These are phyloP conservation scores for Xylariaceae sp. DNA, from an alignment of 2,329 filamentous ascomycete species.

Conservation along the genomic window DNA sequence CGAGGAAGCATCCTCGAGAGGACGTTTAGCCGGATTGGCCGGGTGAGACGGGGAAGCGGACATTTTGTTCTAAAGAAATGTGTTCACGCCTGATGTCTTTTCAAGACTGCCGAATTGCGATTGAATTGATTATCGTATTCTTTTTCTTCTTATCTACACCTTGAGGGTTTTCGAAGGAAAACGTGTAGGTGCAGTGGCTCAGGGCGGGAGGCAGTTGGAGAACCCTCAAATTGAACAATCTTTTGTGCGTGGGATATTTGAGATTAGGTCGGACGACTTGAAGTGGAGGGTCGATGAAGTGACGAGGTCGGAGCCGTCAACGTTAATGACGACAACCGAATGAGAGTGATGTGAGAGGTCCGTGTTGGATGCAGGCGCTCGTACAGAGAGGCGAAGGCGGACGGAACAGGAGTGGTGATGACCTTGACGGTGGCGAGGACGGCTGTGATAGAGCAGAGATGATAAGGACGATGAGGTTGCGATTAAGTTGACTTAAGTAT, in stretches of 20 bases:
- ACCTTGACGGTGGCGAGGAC: slow-evolving; percentile 19
- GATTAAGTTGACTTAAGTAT: slow-evolving; percentile 36
- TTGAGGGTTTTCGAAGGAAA: slow-evolving; percentile 84
- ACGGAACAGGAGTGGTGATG: slow-evolving; percentile 22
- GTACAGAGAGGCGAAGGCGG: slow-evolving; percentile 25
- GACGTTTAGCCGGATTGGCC: slow-evolving; percentile 81
- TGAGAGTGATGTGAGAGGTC: slow-evolving; percentile 31
- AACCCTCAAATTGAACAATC: slow-evolving; percentile 30
- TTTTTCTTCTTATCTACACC: slow-evolving; percentile 78
- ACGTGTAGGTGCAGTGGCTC: slow-evolving; percentile 82
- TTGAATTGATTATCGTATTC: slow-evolving; percentile 53
- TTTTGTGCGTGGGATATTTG: slow-evolving; percentile 32
- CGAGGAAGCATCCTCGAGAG: slow-evolving; percentile 94
- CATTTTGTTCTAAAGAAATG: slow-evolving; percentile 59
- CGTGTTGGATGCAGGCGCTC: slow-evolving; percentile 30
- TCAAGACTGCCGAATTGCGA: slow-evolving; percentile 41
- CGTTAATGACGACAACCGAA: slow-evolving; percentile 23
- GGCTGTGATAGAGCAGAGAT: slow-evolving; percentile 22
- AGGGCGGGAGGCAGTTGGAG: slow-evolving; percentile 45
- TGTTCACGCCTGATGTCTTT: slow-evolving; percentile 39
- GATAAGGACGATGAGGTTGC: slow-evolving; percentile 19
- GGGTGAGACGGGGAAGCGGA: slow-evolving; percentile 70
- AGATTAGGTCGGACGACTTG: slow-evolving; percentile 33
- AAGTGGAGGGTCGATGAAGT: slow-evolving; percentile 34
- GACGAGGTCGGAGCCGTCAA: slow-evolving; percentile 33